phyloP scores from a whole-genome alignment of 129 eudicot species.

The Chrysanthemum seticuspe region DNA sequence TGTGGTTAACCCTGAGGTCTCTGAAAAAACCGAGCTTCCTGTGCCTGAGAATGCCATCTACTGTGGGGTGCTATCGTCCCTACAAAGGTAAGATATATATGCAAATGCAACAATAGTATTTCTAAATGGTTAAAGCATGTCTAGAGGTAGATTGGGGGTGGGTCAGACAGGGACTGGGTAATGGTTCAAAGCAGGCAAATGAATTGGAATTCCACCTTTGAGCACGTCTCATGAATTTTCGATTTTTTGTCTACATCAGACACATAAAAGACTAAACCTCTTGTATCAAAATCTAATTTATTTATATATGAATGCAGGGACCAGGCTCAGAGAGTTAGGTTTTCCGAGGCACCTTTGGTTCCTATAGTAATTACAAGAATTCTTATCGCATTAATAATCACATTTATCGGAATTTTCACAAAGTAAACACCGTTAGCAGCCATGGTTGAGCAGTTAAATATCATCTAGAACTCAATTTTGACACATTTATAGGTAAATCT shows the following conservation, averaged over 20 bases:
- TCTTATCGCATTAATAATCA: constrained; percentile 30
- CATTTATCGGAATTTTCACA: constrained; percentile 23
- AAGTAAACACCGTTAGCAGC: constrained; percentile 28
- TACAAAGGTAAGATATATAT: constrained; percentile 79
- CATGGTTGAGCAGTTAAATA: constrained; percentile 14
- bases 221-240: not conserved
- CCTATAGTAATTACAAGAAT: constrained; percentile 18
- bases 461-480: constrained; percentile 27
- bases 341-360: constrained; percentile 51
- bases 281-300: not conserved
- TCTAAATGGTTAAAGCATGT: not conserved
- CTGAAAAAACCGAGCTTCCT: constrained; percentile 60
- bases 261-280: not conserved
- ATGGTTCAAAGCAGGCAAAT: not conserved
- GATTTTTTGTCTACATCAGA: not conserved
- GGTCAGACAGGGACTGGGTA: not conserved
- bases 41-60: constrained; percentile 77
- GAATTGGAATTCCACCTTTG: not conserved
- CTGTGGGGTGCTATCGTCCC: constrained; percentile 74
- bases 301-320: constrained; percentile 44
- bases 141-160: not conserved
- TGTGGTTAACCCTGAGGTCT: constrained; percentile 72
- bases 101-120: not conserved
- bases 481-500: constrained; percentile 11
- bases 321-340: constrained; percentile 64